Base-by-base conservation (phyloP, 352 stramenopile genomes). In the Phytophthora tubulina region DNA sequence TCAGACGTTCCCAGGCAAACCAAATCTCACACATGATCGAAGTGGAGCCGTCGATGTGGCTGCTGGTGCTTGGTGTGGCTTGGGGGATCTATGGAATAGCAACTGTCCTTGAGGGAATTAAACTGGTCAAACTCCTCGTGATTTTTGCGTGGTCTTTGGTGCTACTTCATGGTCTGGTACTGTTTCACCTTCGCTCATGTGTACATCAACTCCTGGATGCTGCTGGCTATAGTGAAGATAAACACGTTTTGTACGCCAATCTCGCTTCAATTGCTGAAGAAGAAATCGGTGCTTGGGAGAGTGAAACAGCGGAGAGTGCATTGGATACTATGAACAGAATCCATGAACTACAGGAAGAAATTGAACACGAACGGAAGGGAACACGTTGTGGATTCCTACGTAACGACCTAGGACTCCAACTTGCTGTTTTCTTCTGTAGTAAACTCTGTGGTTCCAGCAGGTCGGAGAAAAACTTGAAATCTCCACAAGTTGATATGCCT, bases 21-120 rank as follows among this genome's bases (percentile, higher is more conserved):
- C 80, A 92, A 64, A 88, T 94, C 56, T 84, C 71, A 5, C 75
- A 91, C 59, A 83, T 94, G 74, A 90, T 94, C 42, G 80, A 94
- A 27, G 83, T 94, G 8, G 57, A 91, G 45, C 75, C 88, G 32
- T 81, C 75, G 5, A 90, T 80, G 66, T 94, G 81, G 83, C 41
- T 88, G 7, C n/a, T 91, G 15, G 56, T 91, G 14, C 60, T 91
- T 4, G 35, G 35, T 15, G 65, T 88, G 17, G 79, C 75, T 0
- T 91, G 81, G 80, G 66, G 49, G 2, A 58, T 91, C 7, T 70
- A 45, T 33, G 75, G 74, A 27, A 17, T 86, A n/a, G 58, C 73
- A 3, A 69, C 46, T 11, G 27, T 51, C 10, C 61, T 81, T 39
- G 13, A 73, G 8, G 35, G 14, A 6, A 27, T 73, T 13, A 49